Base-by-base conservation (phyloP, 2,329 filamentous ascomycete genomes). In the Diplodia intermedia region DNA sequence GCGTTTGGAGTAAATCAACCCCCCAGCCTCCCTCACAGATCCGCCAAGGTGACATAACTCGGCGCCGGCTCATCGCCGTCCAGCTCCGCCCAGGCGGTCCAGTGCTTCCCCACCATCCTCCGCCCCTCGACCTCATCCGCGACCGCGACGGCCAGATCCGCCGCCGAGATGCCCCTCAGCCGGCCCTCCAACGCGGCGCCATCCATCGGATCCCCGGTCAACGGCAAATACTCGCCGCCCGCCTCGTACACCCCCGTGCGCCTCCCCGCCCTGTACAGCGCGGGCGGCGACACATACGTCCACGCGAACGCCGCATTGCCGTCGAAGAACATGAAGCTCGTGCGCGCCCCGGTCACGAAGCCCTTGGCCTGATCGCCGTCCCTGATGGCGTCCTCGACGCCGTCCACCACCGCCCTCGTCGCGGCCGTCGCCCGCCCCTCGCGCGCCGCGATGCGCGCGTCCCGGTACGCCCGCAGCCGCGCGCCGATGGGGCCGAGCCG, bases 261-360 rank as follows among this genome's bases (percentile, higher is more conserved):
- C 53, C 70, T 73, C 9, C 77, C 77, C 0, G 77, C 75, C 26
- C 77, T 69, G 68, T 78, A 79, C 62, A 79, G 66, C 20, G 77
- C 75, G 60, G 72, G 69, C 15, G 77, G 77, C 5, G 71, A 73
- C 15, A 78, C 76, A 71, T 77, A 79, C 49, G 70, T 74, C 77
- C 77, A 79, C 14, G 57, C 61, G 57, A 79, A 79, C 14, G 67
- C 70, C 62, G 70, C 72, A 38, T 78, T 76, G 4, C 76, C 76
- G 38, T 78, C 75, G 12, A 79, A 79, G 40, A 79, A 78, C 75
- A 78, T 78, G 52, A 66, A 78, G 29, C 73, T 73, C n/a, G 77
- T 76, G 1, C 77, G 69, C 1, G 72, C 76, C 1, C 76, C 77
- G 29, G 74, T 76, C 18, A 78, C 77, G 18, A 78, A 78, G 69